Conservation (phyloP, 768 basidiomycete genomes). For the Lanmaoa pseudosensibilis region DNA sequence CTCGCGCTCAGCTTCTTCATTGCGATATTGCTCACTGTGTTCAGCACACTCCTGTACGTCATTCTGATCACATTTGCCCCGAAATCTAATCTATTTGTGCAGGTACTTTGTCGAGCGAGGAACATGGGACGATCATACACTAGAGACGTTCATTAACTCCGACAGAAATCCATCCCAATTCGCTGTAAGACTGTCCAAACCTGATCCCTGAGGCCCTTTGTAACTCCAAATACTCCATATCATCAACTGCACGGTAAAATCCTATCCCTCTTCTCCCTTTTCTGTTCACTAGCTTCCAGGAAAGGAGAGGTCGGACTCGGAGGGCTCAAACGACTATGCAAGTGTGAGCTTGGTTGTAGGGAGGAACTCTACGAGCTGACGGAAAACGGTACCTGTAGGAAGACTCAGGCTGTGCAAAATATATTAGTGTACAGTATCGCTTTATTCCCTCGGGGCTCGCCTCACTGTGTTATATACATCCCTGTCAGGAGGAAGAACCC, state of each 20-base stretch:
- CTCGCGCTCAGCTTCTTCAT: slow-evolving; percentile 89
- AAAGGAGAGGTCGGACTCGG: not conserved
- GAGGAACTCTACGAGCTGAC: slow-evolving; percentile 18
- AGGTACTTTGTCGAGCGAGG: slow-evolving; percentile 91
- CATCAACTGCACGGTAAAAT: slow-evolving; percentile 72
- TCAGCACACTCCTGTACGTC: slow-evolving; percentile 78
- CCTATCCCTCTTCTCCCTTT: not conserved
- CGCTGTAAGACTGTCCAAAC: slow-evolving; percentile 44
- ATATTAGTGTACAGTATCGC: too few species aligned
- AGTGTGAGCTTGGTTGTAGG: slow-evolving; percentile 1
- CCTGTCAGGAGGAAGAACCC: too few species aligned
- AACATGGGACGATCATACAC: slow-evolving; percentile 79
- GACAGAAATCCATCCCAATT: slow-evolving; percentile 85
- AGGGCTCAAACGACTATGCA: not conserved
- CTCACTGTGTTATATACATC: too few species aligned
- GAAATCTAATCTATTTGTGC: not conserved
- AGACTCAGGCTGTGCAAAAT: not conserved
- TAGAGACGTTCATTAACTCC: slow-evolving; percentile 79
- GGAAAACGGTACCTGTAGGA: not conserved
- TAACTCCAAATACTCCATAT: slow-evolving; percentile 49
- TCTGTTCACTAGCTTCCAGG: not conserved
- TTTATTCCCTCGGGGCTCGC: not conserved
- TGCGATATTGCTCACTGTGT: slow-evolving; percentile 80
- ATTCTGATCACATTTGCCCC: not conserved
- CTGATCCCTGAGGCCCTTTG: not conserved